Base-by-base conservation (phyloP, 768 basidiomycete species). In the Pulveroboletus sp. region DNA sequence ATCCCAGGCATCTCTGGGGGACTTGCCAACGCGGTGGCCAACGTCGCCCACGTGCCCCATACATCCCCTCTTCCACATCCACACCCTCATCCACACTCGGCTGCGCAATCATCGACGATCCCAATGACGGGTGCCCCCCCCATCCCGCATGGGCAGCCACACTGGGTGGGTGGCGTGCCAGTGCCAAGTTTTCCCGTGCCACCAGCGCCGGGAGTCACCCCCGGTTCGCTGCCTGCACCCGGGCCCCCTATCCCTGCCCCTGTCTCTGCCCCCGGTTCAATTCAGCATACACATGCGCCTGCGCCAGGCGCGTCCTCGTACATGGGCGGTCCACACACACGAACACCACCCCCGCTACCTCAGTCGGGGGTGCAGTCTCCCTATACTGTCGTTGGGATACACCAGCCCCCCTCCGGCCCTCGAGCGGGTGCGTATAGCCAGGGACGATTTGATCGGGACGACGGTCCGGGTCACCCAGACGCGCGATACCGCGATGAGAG, bases 401-500 rank as follows among this genome's bases (percentile, higher is more conserved):
- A 54, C 55, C 69, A 35, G 54, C 68, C 43, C 15, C 62, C 62
- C 30, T 43, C 56, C 44, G 53, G 61, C 52, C 65, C 65, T 35
- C 57, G 67, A 55, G 46, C 59, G 63, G 67, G 59, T 8, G 57
- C 49, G 50, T 59, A 43, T 28, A 65, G 53, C 26, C 66, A 64
- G 28, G 65, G 51, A 31, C 64, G 64, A 15, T 63, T 56, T 5
- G 67, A 65, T 33, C 66, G 57, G 9, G 60, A 59, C 26, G 56
- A 68, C 54, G 62, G 54, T n/a, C 49, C 51, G 24, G 21, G 38
- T 8, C 46, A 43, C n/a, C 40, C 53, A 15, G 60, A 61, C 6
- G 46, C 50, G 9, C 62, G 60, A 44, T 58, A 45, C 8, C 61
- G 56, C n/a, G 62, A 64, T 43, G 72, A 71, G 47, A 61, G 70